Evolutionary conservation across 208 protist genomes (phyloP), one percentile per base, ranked within the genome.

Genomic region (Plasmodiophora brassicae): DNA sequence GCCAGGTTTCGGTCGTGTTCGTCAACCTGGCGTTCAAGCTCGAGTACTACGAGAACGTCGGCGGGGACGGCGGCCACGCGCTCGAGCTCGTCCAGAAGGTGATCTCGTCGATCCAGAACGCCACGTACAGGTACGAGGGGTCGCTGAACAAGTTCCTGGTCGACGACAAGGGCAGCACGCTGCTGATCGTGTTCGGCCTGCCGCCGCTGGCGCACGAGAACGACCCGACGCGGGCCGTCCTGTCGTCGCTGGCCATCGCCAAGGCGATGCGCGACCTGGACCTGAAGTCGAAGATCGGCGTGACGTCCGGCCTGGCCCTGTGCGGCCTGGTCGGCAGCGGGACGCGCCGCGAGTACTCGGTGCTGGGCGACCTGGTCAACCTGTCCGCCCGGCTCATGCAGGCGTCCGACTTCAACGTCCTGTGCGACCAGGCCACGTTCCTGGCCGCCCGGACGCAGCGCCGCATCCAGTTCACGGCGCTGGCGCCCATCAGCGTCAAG

Each of bases 311-410:
- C n/a, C 25, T 90, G 32, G 90, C 90, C 22, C 91, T 89, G n/a
- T 92, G 90, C 45, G 91, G 91, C 22, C n/a, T 91, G 22, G 60
- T 92, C 25, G 91, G 91, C 28, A 89, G 45, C 38, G 46, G 38
- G 1, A 45, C 78, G 5, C 85, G 91, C 20, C 44, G 84, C 20
- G 91, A 92, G 90, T 92, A 93, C 46, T 91, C 91, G 32, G 90
- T 92, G 32, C 83, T 92, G n/a, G 91, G 91, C 8, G 89, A 93
- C 45, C 57, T 46, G 36, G 91, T 92, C n/a, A 92, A 92, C 45
- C 45, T 92, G 45, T 45, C 89, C 41, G 45, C 91, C n/a, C 25
- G 91, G 28, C 87, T 92, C 5, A 92, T 92, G 90, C 38, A 85
- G 43, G 14, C 36, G 20, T 22, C 25, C 72, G 36, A 43, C 1